phyloP scores from a whole-genome alignment of 2,329 filamentous ascomycete genomes.

The Fusarium praegraminearum region DNA sequence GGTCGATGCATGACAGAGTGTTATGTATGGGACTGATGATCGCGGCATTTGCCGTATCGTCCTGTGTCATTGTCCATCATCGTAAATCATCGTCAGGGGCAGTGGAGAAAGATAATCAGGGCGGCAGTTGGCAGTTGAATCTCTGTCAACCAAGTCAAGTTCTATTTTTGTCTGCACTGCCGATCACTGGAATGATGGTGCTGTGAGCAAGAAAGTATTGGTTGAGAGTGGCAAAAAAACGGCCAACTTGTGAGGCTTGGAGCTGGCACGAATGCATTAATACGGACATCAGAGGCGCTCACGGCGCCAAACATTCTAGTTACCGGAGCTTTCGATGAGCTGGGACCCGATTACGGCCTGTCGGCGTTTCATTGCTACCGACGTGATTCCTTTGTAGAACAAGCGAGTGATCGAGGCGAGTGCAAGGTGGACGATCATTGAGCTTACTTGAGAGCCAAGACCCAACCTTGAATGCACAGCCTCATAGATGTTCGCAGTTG shows the following conservation, averaged over 20 bases:
- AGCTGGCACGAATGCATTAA: slow-evolving; percentile 3
- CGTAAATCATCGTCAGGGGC: slow-evolving; percentile 45
- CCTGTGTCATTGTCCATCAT: slow-evolving; percentile 27
- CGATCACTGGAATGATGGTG: slow-evolving; percentile 21
- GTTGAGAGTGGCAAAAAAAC: slow-evolving; percentile 33
- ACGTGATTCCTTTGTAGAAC: slow-evolving; percentile 9
- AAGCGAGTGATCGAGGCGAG: slow-evolving; percentile 4
- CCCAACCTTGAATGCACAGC: slow-evolving; percentile 35
- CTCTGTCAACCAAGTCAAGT: slow-evolving; percentile 7
- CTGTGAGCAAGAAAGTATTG: slow-evolving; percentile 1
- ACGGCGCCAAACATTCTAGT: slow-evolving; percentile 7
- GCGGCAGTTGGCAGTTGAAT: slow-evolving; percentile 25
- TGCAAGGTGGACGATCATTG: slow-evolving; percentile 23
- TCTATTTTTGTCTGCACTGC: slow-evolving; percentile 42
- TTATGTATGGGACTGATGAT: slow-evolving; percentile 13
- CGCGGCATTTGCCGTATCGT: slow-evolving; percentile 18
- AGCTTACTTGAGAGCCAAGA: slow-evolving; percentile 39
- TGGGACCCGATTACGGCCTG: slow-evolving; percentile 12
- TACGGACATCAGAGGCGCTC: slow-evolving; percentile 12
- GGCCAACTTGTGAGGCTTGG: slow-evolving; percentile 29
- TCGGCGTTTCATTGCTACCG: slow-evolving; percentile 30
- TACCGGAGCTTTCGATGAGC: slow-evolving; percentile 10
- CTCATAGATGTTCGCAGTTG: slow-evolving; percentile 17
- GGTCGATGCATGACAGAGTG: slow-evolving; percentile 27
- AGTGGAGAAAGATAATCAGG: slow-evolving; percentile 44